These are phyloP conservation scores for Dactylella cylindrospora DNA, from an alignment of 2,329 filamentous ascomycete genomes.

Conservation along the genomic window DNA sequence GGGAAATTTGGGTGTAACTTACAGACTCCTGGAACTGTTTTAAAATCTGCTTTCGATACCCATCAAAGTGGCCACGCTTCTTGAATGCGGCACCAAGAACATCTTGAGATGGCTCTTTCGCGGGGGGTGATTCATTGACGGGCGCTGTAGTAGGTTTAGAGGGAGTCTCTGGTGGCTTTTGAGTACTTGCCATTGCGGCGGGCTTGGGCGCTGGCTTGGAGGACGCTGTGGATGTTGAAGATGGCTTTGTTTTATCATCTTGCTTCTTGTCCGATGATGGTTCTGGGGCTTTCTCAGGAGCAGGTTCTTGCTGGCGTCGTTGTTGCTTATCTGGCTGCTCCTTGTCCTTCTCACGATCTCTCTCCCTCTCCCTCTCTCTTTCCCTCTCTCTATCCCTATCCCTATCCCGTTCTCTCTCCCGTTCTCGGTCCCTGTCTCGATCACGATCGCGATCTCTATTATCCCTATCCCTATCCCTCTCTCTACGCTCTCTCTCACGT, in stretches of 20 bases:
- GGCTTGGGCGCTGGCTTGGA: conserved; percentile 2
- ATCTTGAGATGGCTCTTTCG: conserved; percentile 31
- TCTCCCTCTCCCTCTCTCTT: conserved; percentile 11
- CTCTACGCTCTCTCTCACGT: conserved; percentile 14
- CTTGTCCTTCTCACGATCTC: conserved; percentile 21
- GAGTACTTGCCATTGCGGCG: not conserved
- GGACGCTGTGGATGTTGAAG: not conserved
- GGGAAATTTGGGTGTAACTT: not conserved
- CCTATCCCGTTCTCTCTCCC: conserved; percentile 15
- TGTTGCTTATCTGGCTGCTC: no score
- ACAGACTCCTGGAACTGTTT: conserved; percentile 38
- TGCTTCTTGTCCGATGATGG: conserved; percentile 12
- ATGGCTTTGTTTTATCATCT: conserved; percentile 17
- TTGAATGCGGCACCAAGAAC: conserved; percentile 35
- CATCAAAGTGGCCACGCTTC: conserved; percentile 37
- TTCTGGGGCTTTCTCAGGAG: conserved; percentile 23
- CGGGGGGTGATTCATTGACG: conserved; percentile 14
- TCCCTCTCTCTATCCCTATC: conserved; percentile 18
- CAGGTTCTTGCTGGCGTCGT: no score
- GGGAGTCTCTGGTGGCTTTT: not conserved
- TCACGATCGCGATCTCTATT: conserved; percentile 14
- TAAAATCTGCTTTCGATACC: conserved; percentile 31
- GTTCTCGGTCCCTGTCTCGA: conserved; percentile 12
- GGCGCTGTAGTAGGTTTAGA: conserved; percentile 10
- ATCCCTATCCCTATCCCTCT: conserved; percentile 13